Conservation (phyloP, 1,139 yeast genomes). For the Suhomyces choctaworum region DNA sequence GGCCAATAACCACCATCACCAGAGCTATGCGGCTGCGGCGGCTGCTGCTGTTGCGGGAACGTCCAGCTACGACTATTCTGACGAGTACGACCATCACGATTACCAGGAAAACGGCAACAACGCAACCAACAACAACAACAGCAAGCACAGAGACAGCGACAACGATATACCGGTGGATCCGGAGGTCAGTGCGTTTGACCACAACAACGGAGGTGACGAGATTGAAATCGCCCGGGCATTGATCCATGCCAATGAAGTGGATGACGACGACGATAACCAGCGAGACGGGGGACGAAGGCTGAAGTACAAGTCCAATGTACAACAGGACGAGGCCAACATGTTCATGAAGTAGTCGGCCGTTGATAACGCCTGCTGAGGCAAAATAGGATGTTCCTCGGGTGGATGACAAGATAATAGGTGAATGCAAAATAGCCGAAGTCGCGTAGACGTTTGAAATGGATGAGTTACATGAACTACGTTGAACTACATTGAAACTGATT, state of each 20-base stretch:
- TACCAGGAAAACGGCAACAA: constrained; percentile 12
- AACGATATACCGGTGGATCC: constrained; percentile 56
- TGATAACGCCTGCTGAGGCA: no score
- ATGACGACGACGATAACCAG: constrained; percentile 13
- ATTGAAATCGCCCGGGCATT: constrained; percentile 67
- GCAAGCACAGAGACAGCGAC: constrained; percentile 14
- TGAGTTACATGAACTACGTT: no score
- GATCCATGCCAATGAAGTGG: constrained; percentile 57
- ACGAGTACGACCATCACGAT: constrained; percentile 24
- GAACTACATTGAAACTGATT: no score
- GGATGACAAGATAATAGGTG: no score
- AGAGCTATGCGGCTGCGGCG: constrained; percentile 44
- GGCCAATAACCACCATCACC: constrained; percentile 15
- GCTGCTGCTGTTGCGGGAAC: constrained; percentile 37
- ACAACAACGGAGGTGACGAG: constrained; percentile 49
- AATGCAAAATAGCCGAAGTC: no score
- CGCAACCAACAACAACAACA: not conserved
- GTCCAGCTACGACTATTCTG: constrained; percentile 23
- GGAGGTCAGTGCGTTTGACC: constrained; percentile 56
- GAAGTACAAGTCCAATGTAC: constrained; percentile 9
- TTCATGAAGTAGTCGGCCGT: constrained; percentile 24
- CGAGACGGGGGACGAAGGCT: constrained; percentile 5
- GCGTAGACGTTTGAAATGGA: no score
- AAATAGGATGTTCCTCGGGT: no score
- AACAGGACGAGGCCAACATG: constrained; percentile 26